These are phyloP conservation scores for Phytopythium ostracodes DNA, from an alignment of 352 stramenopile genomes.

Conservation along the genomic window DNA sequence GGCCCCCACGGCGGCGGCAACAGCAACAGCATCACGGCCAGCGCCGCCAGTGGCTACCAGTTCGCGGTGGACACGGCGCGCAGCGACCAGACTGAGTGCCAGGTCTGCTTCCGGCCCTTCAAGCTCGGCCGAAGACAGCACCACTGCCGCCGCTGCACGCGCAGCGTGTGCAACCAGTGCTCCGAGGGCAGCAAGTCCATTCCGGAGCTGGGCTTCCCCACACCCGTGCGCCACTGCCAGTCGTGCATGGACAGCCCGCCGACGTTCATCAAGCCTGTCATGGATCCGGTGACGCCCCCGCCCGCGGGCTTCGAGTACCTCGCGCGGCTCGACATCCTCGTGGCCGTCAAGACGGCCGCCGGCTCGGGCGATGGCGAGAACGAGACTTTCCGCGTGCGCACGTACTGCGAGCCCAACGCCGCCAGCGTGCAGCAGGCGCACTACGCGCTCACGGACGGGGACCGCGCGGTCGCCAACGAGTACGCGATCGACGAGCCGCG, in stretches of 20 bases:
- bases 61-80: conserved; percentile 74
- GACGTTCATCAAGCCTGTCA: conserved; percentile 74
- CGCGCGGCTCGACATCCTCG: conserved; percentile 77
- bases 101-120: conserved; percentile 87
- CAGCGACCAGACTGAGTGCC: conserved; percentile 83
- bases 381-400: conserved; percentile 73
- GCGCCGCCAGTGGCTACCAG: conserved; percentile 27
- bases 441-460: conserved; percentile 44
- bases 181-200: conserved; percentile 82
- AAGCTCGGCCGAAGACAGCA: conserved; percentile 80
- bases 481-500: conserved; percentile 70
- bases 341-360: conserved; percentile 47
- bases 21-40: conserved; percentile 23
- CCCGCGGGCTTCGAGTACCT: conserved; percentile 83
- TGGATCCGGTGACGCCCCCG: conserved; percentile 73
- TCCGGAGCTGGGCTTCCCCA: conserved; percentile 72
- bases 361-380: conserved; percentile 19
- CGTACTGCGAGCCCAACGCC: conserved; percentile 74
- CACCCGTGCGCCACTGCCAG: conserved; percentile 77
- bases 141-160: conserved; percentile 82
- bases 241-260: conserved; percentile 74
- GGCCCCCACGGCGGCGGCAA: conserved; percentile 24
- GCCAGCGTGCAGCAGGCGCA: conserved; percentile 47
- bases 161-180: conserved; percentile 82
- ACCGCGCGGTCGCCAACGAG: conserved; percentile 74